These are phyloP conservation scores for Hymenoscyphus repandus DNA, from an alignment of 2,329 filamentous ascomycete species.

Conservation along the genomic window DNA sequence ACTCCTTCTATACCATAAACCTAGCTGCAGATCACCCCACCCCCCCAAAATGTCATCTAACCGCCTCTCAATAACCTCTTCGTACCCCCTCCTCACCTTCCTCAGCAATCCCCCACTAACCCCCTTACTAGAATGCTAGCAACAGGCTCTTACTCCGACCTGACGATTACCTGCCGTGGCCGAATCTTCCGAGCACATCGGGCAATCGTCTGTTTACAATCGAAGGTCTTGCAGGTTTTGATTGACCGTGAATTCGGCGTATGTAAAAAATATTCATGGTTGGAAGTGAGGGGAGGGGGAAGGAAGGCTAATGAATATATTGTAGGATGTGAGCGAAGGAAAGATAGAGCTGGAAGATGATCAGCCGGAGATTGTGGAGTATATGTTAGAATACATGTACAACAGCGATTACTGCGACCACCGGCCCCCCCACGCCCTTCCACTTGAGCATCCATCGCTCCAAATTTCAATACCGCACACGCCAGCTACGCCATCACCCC, in stretches of 20 bases:
- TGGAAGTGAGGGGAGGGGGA: neutral
- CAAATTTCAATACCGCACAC: neutral
- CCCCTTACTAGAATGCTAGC: slow-evolving; percentile 3
- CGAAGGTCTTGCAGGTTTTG: slow-evolving; percentile 15
- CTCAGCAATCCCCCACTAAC: too few relatives aligned
- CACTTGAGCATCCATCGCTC: neutral
- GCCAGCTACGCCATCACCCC: neutral
- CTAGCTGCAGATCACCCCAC: too few relatives aligned
- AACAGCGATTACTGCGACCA: neutral
- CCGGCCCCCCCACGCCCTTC: neutral
- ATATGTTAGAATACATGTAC: slow-evolving; percentile 2
- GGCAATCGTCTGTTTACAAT: slow-evolving; percentile 18
- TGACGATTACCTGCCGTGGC: slow-evolving; percentile 16
- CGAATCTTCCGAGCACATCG: slow-evolving; percentile 17
- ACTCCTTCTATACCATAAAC: too few relatives aligned
- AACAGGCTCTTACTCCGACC: slow-evolving; percentile 16
- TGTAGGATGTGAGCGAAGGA: neutral
- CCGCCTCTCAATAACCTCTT: too few relatives aligned
- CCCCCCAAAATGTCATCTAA: too few relatives aligned
- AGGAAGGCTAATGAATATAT: too few relatives aligned
- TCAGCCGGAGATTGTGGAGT: neutral
- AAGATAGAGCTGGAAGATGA: neutral
- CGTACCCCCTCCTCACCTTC: too few relatives aligned
- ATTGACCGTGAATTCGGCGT: slow-evolving; percentile 7
- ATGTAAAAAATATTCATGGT: neutral